Base-by-base conservation (phyloP, 257 asterid species). In the Gardenia jasminoides region DNA sequence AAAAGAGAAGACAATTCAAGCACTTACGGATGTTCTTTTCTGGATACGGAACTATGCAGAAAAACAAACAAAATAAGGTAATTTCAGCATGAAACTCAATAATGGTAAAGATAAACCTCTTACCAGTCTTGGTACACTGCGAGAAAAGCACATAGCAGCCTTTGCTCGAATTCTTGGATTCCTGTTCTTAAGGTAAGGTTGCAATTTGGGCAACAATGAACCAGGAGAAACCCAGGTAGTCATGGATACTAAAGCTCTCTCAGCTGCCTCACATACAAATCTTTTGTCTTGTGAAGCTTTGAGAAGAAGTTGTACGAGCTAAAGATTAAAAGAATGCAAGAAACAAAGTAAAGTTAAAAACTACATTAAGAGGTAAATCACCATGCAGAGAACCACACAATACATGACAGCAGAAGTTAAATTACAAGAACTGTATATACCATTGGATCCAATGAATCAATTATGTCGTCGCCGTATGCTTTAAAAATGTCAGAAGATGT, bases 141-240 rank as follows among this genome's bases (percentile, higher is more conserved):
- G 87, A 56, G 93, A 90, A 84, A 92, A 87, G 86, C 92, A 92
- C 84, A 87, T 83, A 58, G 98, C 90, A 26, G 98, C 94, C 87
- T 92, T 94, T 31, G 97, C 98, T 78, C 98, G 97, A 82, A 92
- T 91, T 74, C 98, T 90, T 66, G 98, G 98, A 87, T 92, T 94
- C 86, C 87, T 94, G 82, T 92, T 80, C 85, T 92, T 94, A 67
- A 91, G 84, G 85, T 86, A 83, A 70, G 93, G 91, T 81, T 90
- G 94, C 87, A 94, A 74, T 86, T 91, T 92, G 48, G 98, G 98
- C 76, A 94, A 83, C 86, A 92, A 83, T n/a, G 87, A 82, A 78
- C 82, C 88, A 36, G 98, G 97, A 64, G 97, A 89, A 84, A 94
- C 85, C 87, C 89, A 94, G 67, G 84, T 91, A 22, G 98, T 92